Evolutionary conservation across 2,329 filamentous ascomycete genomes (phyloP).

Genomic region (Aspergillus sp.): DNA sequence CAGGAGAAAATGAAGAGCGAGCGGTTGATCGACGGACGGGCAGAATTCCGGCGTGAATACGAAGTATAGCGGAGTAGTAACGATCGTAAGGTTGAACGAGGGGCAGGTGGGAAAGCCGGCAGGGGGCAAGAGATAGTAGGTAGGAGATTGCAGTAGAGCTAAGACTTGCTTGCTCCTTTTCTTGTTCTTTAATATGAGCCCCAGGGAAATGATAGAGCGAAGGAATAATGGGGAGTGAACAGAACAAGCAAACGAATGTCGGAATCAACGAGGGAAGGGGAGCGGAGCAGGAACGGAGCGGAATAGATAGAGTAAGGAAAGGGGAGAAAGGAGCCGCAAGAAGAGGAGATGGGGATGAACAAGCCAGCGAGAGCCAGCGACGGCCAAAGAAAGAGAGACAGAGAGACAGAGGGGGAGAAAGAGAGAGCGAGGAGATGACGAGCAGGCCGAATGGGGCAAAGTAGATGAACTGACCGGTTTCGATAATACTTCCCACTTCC

Average conservation of each 20-base stretch:
- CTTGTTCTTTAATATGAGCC: background rate
- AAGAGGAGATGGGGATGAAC: slow-evolving; percentile 6
- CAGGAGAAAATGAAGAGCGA: slow-evolving; percentile 21
- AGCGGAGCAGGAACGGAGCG: slow-evolving; percentile 1
- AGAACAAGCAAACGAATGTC: slow-evolving; percentile 9
- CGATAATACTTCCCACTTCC: background rate
- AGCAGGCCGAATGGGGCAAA: slow-evolving; percentile 2
- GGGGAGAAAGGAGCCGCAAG: slow-evolving; percentile 7
- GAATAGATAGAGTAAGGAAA: background rate
- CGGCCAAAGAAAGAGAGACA: background rate
- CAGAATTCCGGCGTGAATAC: slow-evolving; percentile 17
- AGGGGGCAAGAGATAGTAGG: background rate
- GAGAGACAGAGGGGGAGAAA: slow-evolving; percentile 3
- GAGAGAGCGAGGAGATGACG: slow-evolving; percentile 4
- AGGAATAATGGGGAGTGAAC: background rate
- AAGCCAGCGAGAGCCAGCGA: background rate
- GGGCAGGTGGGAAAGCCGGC: background rate
- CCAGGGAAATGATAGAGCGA: background rate
- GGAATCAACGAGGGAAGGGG: slow-evolving; percentile 10
- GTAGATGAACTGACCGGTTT: background rate
- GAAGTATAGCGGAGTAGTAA: slow-evolving; percentile 20
- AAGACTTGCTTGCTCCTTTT: background rate
- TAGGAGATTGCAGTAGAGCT: too few relatives aligned
- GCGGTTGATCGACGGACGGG: slow-evolving; percentile 24
- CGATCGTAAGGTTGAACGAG: slow-evolving; percentile 12